phyloP scores from a whole-genome alignment of 352 stramenopile species.

The Elongisporangium prolatum region DNA sequence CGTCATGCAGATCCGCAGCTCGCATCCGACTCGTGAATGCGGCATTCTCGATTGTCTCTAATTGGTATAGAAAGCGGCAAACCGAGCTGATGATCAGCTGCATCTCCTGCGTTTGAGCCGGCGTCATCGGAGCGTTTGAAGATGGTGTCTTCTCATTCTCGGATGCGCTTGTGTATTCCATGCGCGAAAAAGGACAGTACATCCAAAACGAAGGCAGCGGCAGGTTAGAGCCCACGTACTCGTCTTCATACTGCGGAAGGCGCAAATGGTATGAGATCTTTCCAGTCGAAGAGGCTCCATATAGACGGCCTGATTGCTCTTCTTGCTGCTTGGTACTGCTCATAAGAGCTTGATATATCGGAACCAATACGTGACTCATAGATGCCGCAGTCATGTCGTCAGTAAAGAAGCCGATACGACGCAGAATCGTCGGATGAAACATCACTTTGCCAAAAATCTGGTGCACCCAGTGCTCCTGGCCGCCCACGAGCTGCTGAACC shows the following conservation, averaged over 20 bases:
- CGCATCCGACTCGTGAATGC: background rate
- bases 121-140: conserved; percentile 9
- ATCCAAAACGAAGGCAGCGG: conserved; percentile 67
- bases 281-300: conserved; percentile 8
- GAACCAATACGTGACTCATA: conserved; percentile 49
- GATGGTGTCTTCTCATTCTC: background rate
- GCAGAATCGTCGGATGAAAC: conserved; percentile 38
- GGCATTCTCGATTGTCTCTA: conserved; percentile 20
- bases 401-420: conserved; percentile 35
- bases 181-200: conserved; percentile 60
- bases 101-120: conserved; percentile 58
- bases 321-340: conserved; percentile 56
- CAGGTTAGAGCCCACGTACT: conserved; percentile 45
- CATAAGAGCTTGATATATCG: conserved; percentile 66
- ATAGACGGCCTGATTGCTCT: conserved; percentile 35
- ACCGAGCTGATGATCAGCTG: conserved; percentile 68
- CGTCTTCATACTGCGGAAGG: conserved; percentile 49
- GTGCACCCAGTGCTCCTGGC: conserved; percentile 45
- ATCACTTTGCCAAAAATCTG: conserved; percentile 41
- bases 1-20: conserved; percentile 19
- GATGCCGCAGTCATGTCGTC: conserved; percentile 29
- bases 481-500: conserved; percentile 30
- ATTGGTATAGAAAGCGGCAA: conserved; percentile 55
- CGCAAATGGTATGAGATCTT: conserved; percentile 57
- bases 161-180: conserved; percentile 36